phyloP scores from a whole-genome alignment of 768 basidiomycete genomes.

The Cantharellus cinnabarinus region DNA sequence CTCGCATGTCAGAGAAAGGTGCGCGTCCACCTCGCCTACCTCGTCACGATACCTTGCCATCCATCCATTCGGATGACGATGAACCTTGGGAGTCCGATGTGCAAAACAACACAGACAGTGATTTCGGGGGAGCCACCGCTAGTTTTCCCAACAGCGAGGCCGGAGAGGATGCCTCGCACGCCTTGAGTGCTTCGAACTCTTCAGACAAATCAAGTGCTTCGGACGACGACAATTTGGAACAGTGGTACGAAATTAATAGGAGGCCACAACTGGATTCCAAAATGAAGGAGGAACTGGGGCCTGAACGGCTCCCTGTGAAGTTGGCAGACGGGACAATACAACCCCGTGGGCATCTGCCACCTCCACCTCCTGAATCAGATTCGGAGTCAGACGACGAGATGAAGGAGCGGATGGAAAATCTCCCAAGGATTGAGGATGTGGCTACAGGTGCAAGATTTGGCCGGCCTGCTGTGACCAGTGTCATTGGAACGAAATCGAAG shows the following conservation, averaged over 20 bases:
- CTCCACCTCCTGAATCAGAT: slow-evolving; percentile 17
- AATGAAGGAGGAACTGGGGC: slow-evolving; percentile 27
- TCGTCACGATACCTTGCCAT: slow-evolving; percentile 39
- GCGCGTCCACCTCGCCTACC: slow-evolving; percentile 21
- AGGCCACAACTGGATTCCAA: slow-evolving; percentile 31
- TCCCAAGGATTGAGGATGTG: slow-evolving; percentile 33
- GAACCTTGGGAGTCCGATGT: slow-evolving; percentile 29
- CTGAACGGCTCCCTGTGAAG: slow-evolving; percentile 68
- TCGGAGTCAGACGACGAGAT: slow-evolving; percentile 3
- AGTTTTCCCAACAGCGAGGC: background rate
- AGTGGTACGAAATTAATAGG: slow-evolving; percentile 34
- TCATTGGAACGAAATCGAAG: slow-evolving; percentile 46
- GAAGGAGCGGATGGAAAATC: background rate
- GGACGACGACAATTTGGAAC: slow-evolving; percentile 29
- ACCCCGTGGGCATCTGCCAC: slow-evolving; percentile 17
- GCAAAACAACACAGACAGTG: slow-evolving; percentile 12
- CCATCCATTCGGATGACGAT: slow-evolving; percentile 45
- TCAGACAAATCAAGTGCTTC: slow-evolving; percentile 5
- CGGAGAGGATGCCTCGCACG: slow-evolving; percentile 17
- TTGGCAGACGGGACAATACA: slow-evolving; percentile 60
- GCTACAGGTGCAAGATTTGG: slow-evolving; percentile 76
- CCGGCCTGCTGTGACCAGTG: slow-evolving; percentile 53
- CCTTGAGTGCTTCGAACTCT: slow-evolving; percentile 11
- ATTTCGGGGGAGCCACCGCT: slow-evolving; percentile 18
- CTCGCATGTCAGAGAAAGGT: slow-evolving; percentile 48